These are phyloP conservation scores for Yamadazyma akitaensis DNA, from an alignment of 805 yeast genomes.

Conservation along the genomic window DNA sequence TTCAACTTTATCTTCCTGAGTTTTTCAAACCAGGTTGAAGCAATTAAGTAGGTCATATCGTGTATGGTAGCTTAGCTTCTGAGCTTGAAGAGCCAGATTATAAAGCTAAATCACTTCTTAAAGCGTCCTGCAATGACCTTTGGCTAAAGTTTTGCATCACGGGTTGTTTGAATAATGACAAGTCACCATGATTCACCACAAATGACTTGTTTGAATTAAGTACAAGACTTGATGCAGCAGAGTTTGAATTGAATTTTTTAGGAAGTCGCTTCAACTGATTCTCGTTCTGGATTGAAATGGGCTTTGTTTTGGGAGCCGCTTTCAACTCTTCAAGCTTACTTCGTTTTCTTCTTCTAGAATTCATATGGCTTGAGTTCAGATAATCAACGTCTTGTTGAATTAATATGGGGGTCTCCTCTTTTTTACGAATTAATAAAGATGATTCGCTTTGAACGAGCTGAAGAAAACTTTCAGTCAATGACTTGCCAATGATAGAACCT, in stretches of 20 bases:
- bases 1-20: background rate
- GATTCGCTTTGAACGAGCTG: slow-evolving; percentile 6
- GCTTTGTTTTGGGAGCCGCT: slow-evolving; percentile 14
- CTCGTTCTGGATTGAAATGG: slow-evolving; percentile 29
- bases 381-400: background rate
- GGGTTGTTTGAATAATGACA: slow-evolving; percentile 33
- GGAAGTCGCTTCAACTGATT: slow-evolving; percentile 29
- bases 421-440: background rate
- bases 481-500: slow-evolving; percentile 18
- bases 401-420: background rate
- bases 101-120: slow-evolving; percentile 20
- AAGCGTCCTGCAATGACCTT: slow-evolving; percentile 47
- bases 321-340: slow-evolving; percentile 12
- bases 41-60: background rate
- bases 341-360: slow-evolving; percentile 4
- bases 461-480: slow-evolving; percentile 28
- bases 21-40: background rate
- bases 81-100: background rate
- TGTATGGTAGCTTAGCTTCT: background rate
- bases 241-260: slow-evolving; percentile 20
- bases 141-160: slow-evolving; percentile 42
- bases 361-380: background rate
- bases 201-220: slow-evolving; percentile 42
- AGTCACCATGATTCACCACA: slow-evolving; percentile 43
- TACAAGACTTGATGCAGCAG: slow-evolving; percentile 33